These are phyloP conservation scores for Paramyrothecium roridum DNA, from an alignment of 2,329 filamentous ascomycete genomes.

Conservation along the genomic window DNA sequence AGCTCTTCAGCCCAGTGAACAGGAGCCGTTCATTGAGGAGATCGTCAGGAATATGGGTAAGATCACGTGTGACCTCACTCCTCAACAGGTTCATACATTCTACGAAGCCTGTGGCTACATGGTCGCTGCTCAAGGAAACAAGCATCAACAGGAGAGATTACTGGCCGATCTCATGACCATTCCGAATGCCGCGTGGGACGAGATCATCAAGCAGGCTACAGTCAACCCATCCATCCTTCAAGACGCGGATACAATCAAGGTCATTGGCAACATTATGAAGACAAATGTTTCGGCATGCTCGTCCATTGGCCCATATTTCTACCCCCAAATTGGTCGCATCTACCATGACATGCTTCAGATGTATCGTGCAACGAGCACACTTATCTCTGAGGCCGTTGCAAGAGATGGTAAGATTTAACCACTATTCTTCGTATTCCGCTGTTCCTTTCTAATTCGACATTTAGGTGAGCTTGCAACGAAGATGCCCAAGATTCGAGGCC, in stretches of 20 bases:
- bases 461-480: conserved; percentile 88
- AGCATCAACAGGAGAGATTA: conserved; percentile 86
- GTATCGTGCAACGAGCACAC: conserved; percentile 94
- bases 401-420: conserved; percentile 61
- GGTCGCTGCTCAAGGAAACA: conserved; percentile 97
- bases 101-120: conserved; percentile 99
- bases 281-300: conserved; percentile 98
- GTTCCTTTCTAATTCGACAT: conserved; percentile 25
- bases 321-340: conserved; percentile 94
- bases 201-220: conserved; percentile 86
- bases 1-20: conserved; percentile 89
- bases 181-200: conserved; percentile 92
- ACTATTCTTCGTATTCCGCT: background rate
- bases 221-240: conserved; percentile 83
- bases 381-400: conserved; percentile 91
- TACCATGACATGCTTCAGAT: conserved; percentile 99
- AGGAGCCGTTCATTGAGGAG: conserved; percentile 96
- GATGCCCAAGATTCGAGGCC: conserved; percentile 91
- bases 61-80: conserved; percentile 91
- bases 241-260: conserved; percentile 93
- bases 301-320: conserved; percentile 95
- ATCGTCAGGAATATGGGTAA: conserved; percentile 94
- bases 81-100: conserved; percentile 97
- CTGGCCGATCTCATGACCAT: conserved; percentile 90
- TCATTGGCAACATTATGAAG: conserved; percentile 99